Evolutionary conservation across 2,329 filamentous ascomycete genomes (phyloP).

Genomic region (Nemania serpens): DNA sequence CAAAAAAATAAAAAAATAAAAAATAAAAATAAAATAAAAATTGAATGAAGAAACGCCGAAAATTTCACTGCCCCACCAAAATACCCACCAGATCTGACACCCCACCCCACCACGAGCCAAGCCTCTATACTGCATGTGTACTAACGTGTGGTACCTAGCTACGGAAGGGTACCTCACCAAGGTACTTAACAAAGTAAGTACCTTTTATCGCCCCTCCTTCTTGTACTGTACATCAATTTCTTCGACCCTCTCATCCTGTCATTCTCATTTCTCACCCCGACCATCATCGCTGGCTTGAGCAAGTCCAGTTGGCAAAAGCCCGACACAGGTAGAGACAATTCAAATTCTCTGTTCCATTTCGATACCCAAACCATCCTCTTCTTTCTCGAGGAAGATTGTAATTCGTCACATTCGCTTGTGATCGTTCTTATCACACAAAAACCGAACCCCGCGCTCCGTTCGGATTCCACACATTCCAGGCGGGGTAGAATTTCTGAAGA

Average conservation of each 20-base stretch:
- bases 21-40: too few species aligned
- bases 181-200: background rate
- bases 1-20: too few species aligned
- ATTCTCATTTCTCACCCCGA: slow-evolving; percentile 16
- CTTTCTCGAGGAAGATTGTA: background rate
- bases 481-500: slow-evolving; percentile 22
- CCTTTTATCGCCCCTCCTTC: slow-evolving; percentile 16
- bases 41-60: too few species aligned
- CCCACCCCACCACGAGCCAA: too few species aligned
- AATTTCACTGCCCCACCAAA: too few species aligned
- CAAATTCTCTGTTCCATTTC: background rate
- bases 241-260: slow-evolving; percentile 9
- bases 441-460: slow-evolving; percentile 15
- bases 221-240: background rate
- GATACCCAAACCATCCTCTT: background rate
- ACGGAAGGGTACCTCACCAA: background rate
- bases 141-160: background rate
- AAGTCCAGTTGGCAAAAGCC: slow-evolving; percentile 16
- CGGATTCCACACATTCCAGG: slow-evolving; percentile 13
- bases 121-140: too few species aligned
- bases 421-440: slow-evolving; percentile 13
- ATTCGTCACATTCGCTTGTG: slow-evolving; percentile 36
- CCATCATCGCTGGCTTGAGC: slow-evolving; percentile 3
- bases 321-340: background rate
- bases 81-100: too few species aligned